Evolutionary conservation across 108 stramenopile genomes (phyloP), one percentile per base, ranked within the genome.

Genomic region (Mediolabrus comicus): DNA sequence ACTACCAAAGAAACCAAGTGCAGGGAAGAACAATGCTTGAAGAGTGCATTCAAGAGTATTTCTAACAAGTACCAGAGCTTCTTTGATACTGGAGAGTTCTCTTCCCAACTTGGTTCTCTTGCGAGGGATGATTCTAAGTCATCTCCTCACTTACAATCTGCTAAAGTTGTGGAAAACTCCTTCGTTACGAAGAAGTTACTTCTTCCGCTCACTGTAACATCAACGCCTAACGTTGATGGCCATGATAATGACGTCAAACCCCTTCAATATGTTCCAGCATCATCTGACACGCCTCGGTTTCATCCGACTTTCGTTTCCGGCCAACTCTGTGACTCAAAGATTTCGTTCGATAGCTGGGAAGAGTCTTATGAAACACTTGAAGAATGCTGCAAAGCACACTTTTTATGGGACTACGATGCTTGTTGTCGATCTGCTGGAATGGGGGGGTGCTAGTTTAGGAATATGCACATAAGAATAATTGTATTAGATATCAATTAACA

Each of bases 361-460:
- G 41, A 49, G 16, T 69, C 68, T 0, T 69, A 59, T 16, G 12
- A 14, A 19, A 69, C 58, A 26, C 68, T 69, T n/a, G 10, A 22
- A 29, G 68, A 69, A 24, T 69, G 68, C 30, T 69, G 68, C 19
- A 30, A 46, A 59, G 11, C 68, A 30, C 68, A 69, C 38, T 69
- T 59, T 28, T 41, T 22, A 3, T 69, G 56, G 56, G 68, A 69
- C 35, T 30, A 46, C 5, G 19, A 26, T 0, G 35, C 30, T 19
- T 69, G 68, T 34, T 59, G 56, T 25, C 26, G 26, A 27, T 39
- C 66, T 35, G 34, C n/a, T 5, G 35, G 54, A 5, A 67, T 67
- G 66, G 66, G 66, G 16, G 66, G 66, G 6, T 67, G 66, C 34
- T 67, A 29, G 13, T 58, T 19, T 19, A 29, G 49, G 49, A 4